A percentile compares a stretch with the other conserved stretches of the same genome.
Evolutionary conservation across 257 asterid species (phyloP).

Genomic region (Jaltomata sinuosa): DNA sequence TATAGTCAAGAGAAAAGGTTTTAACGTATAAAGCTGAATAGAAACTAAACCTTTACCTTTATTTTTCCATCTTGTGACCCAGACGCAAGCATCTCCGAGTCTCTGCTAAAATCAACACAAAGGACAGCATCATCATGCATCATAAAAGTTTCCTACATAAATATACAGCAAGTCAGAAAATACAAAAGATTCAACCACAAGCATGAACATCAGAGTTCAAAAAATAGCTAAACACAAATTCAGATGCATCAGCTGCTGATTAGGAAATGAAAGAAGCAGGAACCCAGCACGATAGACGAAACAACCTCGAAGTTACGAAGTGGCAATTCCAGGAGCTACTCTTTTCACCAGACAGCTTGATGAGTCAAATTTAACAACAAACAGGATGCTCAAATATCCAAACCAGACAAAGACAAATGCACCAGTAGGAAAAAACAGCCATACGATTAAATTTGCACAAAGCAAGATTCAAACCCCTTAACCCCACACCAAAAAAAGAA

Average conservation of each 20-base stretch:
- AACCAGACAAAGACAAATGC: neutral
- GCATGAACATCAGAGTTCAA: neutral
- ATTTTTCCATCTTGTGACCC: constrained; percentile 98
- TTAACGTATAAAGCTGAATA: neutral
- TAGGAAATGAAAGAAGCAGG: neutral
- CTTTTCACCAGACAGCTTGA: neutral
- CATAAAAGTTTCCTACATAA: constrained; percentile 87
- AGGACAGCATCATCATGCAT: constrained; percentile 97
- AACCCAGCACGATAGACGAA: neutral
- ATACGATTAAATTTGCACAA: neutral
- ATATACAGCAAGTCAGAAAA: constrained; percentile 12
- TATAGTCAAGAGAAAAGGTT: neutral
- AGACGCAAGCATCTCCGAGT: constrained; percentile 96
- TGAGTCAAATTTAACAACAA: neutral
- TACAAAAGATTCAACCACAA: neutral
- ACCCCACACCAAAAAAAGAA: neutral
- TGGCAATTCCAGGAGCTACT: neutral
- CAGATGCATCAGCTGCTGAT: neutral
- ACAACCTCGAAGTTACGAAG: neutral
- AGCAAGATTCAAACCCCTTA: neutral
- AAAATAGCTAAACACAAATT: neutral
- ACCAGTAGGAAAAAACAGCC: neutral
- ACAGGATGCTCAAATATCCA: neutral
- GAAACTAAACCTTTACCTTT: constrained; percentile 38
- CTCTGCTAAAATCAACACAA: constrained; percentile 92